Evolutionary conservation across 2,329 filamentous ascomycete species (phyloP), one percentile per base, ranked within the genome.

Genomic region (Beauveria bassiana): DNA sequence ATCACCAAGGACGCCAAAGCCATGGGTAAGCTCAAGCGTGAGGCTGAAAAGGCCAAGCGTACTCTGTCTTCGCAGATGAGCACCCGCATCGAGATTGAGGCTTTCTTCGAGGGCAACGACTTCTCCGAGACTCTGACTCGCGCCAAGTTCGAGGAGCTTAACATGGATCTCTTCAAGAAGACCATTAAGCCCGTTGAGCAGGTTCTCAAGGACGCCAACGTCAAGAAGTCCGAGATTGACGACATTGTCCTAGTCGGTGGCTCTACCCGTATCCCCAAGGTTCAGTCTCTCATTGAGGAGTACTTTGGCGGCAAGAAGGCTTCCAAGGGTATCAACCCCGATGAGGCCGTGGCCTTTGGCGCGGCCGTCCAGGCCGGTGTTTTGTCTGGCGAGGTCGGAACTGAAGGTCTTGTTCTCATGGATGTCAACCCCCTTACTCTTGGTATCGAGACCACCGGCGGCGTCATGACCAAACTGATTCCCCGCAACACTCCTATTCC

Each of bases 131-230:
- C 92, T 65, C 86, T 99, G 59, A 97, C 93, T 76, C 91, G 93
- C 70, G 95, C 95, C 84, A 98, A 98, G 86, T 98, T 99, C 72
- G 95, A 99, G 81, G 93, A 98, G 81, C 86, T 98, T 71, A 98
- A 98, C 89, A 93, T 93, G 70, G 93, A 98, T 72, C 88, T 98
- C 65, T 98, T 98, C 89, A 96, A 96, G 88, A 96, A 95, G 86
- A 98, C 95, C 63, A 86, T 98, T 68, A 96, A 97, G 87, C 93
- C 95, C 62, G 95, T 98, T 68, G 92, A 98, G 82, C 93, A 97
- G 85, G 95, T 98, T 68, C 86, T 99, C 74, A 96, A 96, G 84
- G 95, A 98, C 70, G 92, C 93, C 76, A 96, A 97, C 84, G 84
- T 97, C 71, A 93, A 93, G 87, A 98, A 97, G 89, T 80, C 79